A percentile compares a stretch with the other conserved stretches of the same genome.
These are phyloP conservation scores for Magnolia kwangsiensis DNA, from an alignment of 164 flowering plant species.

Conservation along the genomic window DNA sequence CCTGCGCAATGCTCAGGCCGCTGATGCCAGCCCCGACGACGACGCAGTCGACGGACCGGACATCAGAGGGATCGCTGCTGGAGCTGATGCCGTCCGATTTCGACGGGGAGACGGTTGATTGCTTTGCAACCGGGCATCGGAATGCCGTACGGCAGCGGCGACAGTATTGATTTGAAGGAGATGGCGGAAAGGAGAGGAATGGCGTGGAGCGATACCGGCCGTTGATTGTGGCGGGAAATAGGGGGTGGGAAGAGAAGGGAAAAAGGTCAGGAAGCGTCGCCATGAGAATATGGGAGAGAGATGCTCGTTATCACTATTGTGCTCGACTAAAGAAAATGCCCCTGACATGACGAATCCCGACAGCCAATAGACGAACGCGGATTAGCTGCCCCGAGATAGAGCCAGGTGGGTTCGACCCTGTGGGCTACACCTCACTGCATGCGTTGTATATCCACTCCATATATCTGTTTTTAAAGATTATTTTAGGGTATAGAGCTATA, in stretches of 20 bases:
- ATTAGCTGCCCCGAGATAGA: background rate
- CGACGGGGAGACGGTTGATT: slow-evolving; percentile 23
- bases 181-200: background rate
- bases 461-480: no score
- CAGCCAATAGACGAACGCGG: background rate
- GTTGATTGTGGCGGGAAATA: slow-evolving; percentile 8
- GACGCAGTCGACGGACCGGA: slow-evolving; percentile 56
- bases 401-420: background rate
- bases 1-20: slow-evolving; percentile 88
- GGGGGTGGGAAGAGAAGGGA: slow-evolving; percentile 2
- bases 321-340: background rate
- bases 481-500: no score
- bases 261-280: slow-evolving; percentile 15
- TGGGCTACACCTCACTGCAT: no score
- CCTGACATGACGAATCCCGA: background rate
- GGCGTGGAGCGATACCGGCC: background rate
- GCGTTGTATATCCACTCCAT: no score
- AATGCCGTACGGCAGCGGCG: slow-evolving; percentile 3
- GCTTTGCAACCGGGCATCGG: slow-evolving; percentile 26
- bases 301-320: background rate
- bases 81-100: slow-evolving; percentile 11
- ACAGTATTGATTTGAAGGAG: background rate
- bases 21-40: slow-evolving; percentile 89
- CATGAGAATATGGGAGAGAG: slow-evolving; percentile 5
- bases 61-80: background rate